These are phyloP conservation scores for Phyllosticta capitalensis DNA, from an alignment of 2,329 filamentous ascomycete species.

Conservation along the genomic window DNA sequence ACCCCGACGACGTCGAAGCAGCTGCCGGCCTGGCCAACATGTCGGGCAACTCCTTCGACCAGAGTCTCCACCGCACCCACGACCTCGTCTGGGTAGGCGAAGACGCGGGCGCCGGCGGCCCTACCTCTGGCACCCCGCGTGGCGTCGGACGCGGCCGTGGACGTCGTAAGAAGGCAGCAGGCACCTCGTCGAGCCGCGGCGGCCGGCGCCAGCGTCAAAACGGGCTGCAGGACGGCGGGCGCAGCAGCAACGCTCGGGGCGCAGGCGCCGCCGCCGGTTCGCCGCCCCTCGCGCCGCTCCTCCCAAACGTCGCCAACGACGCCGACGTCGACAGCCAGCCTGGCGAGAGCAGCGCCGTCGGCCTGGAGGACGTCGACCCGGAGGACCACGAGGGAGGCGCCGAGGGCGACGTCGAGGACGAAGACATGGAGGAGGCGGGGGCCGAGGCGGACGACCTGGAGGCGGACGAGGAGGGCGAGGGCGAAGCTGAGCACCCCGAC, in stretches of 20 bases:
- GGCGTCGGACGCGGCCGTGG: background rate
- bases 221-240: background rate
- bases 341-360: constrained; percentile 5
- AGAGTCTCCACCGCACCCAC: background rate
- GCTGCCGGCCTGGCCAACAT: background rate
- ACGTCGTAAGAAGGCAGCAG: background rate
- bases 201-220: background rate
- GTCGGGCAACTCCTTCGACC: background rate
- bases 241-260: background rate
- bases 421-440: constrained; percentile 4
- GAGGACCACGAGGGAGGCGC: background rate
- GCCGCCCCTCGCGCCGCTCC: background rate
- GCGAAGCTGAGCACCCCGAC: constrained; percentile 20
- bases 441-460: background rate
- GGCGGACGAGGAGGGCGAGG: constrained; percentile 21
- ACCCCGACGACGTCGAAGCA: constrained; percentile 6
- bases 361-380: constrained; percentile 2
- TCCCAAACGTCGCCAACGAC: background rate
- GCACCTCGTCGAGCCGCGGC: background rate
- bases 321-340: constrained; percentile 2
- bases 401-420: background rate
- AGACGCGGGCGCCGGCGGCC: background rate
- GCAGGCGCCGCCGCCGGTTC: background rate
- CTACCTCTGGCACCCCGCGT: background rate
- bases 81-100: constrained; percentile 11